Conservation (phyloP, 1,139 yeast genomes). For the Suhomyces bribrorum region DNA sequence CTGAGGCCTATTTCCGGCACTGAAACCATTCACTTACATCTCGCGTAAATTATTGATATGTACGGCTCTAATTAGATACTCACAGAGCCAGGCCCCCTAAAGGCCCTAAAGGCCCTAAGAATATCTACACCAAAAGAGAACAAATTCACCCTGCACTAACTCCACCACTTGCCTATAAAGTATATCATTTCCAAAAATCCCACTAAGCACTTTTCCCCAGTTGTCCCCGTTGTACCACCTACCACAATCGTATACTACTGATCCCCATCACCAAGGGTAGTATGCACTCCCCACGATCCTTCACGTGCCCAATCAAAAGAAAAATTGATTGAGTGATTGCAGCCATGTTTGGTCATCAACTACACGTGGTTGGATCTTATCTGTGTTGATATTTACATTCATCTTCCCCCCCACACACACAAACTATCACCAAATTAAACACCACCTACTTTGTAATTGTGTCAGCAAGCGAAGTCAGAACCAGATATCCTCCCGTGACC, state of each 20-base stretch:
- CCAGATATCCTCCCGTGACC: no score
- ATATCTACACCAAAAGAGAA: background rate
- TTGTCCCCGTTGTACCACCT: background rate
- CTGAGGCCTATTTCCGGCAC: no score
- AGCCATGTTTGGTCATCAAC: conserved; percentile 1
- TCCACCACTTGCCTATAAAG: no score
- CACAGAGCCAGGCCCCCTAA: no score
- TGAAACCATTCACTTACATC: background rate
- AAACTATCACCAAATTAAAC: background rate
- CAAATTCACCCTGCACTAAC: no score
- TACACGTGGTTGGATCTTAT: conserved; percentile 3
- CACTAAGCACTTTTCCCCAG: no score
- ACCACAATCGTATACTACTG: background rate
- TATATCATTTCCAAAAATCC: no score
- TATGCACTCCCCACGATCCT: background rate
- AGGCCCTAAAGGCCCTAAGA: background rate
- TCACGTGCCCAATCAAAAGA: conserved; percentile 1
- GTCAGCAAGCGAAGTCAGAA: no score
- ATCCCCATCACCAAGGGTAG: background rate
- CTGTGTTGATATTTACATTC: background rate
- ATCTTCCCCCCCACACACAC: background rate
- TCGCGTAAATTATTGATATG: background rate
- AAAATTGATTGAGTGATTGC: background rate
- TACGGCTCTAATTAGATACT: background rate
- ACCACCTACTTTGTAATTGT: no score